phyloP scores from a whole-genome alignment of 148 eudicot genomes.

The Fagopyrum tataricum region DNA sequence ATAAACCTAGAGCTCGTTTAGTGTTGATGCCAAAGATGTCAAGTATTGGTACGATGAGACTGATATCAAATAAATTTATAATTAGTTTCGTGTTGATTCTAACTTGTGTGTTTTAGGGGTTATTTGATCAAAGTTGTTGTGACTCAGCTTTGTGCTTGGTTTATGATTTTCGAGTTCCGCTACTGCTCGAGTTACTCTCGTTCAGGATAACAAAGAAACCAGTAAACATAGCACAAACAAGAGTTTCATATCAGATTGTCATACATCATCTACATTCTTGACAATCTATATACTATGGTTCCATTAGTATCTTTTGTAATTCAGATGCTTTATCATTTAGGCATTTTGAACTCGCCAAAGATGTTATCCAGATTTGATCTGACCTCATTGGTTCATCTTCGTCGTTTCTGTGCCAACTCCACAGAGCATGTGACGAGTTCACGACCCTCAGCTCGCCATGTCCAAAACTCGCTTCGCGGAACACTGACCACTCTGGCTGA shows the following conservation, averaged over 20 bases:
- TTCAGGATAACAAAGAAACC: not conserved
- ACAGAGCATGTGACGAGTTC: conserved; percentile 57
- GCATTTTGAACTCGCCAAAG: conserved; percentile 66
- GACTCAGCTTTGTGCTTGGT: too few species aligned
- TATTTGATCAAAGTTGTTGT: too few species aligned
- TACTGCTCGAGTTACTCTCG: too few species aligned
- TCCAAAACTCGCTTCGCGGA: conserved; percentile 91
- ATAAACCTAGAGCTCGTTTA: too few species aligned
- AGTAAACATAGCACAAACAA: not conserved
- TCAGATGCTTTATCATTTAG: conserved; percentile 31
- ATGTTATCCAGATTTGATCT: conserved; percentile 68
- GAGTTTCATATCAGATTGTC: not conserved
- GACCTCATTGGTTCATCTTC: conserved; percentile 72
- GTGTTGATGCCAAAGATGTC: too few species aligned
- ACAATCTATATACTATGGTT: conserved; percentile 20
- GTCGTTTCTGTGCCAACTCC: conserved; percentile 93
- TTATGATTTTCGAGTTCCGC: too few species aligned
- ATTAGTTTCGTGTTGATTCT: too few species aligned
- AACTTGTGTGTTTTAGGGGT: too few species aligned
- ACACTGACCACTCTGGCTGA: conserved; percentile 75
- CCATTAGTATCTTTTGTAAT: conserved; percentile 40
- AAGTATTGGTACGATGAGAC: too few species aligned
- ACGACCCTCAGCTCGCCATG: conserved; percentile 75
- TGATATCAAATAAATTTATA: too few species aligned
- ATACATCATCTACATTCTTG: not conserved